Evolutionary conservation across 768 basidiomycete genomes (phyloP).

Genomic region (Phlegmacium glaucopus): DNA sequence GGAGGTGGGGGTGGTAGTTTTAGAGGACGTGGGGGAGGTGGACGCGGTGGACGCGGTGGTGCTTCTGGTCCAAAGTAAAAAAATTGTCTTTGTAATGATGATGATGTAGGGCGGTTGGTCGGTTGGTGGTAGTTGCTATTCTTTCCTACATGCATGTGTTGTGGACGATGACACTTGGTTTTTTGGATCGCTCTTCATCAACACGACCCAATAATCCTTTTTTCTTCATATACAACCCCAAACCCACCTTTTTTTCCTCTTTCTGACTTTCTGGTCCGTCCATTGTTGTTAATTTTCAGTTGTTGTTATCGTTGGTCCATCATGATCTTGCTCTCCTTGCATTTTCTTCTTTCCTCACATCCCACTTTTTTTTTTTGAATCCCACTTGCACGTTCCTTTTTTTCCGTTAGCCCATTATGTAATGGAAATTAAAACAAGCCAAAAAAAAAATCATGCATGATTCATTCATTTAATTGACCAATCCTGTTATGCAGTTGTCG

Average conservation of each 20-base stretch:
- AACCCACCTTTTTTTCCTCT: not conserved
- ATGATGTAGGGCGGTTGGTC: no score
- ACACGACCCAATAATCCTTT: not conserved
- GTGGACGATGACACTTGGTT: conserved; percentile 1
- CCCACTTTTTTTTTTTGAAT: no score
- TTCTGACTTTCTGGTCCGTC: not conserved
- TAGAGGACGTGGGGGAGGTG: conserved; percentile 23
- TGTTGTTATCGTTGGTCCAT: conserved; percentile 8
- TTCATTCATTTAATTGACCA: not conserved
- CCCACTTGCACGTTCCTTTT: conserved; percentile 3
- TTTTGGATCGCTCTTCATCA: conserved; percentile 6
- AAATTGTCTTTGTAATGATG: not conserved
- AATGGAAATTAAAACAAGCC: not conserved
- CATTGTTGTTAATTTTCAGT: not conserved
- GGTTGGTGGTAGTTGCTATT: no score
- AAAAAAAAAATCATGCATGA: not conserved
- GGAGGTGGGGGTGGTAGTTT: conserved; percentile 22
- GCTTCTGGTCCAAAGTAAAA: conserved; percentile 13
- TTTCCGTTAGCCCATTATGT: not conserved
- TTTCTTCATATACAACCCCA: conserved; percentile 5
- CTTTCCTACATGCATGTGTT: not conserved
- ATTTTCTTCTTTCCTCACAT: conserved; percentile 2
- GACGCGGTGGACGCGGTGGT: conserved; percentile 25
- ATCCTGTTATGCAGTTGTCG: not conserved
- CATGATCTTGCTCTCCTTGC: conserved; percentile 4